Percentiles rank a stretch among this genome's conserved stretches.
phyloP scores from a whole-genome alignment of 1,284 basidiomycete species.

The Trichosporon coremiiforme region DNA sequence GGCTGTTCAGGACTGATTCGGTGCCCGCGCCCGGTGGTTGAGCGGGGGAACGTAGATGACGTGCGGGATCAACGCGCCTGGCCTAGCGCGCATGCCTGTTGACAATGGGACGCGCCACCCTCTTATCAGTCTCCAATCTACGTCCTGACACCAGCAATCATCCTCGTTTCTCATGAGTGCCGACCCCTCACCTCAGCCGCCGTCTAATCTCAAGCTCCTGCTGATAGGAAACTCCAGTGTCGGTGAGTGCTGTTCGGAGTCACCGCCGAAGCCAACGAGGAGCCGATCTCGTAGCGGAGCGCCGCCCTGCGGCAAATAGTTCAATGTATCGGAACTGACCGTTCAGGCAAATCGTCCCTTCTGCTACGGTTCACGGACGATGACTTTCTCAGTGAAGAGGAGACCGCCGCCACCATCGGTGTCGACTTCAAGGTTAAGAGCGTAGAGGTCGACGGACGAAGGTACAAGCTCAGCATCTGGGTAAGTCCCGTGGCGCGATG shows the following conservation, averaged over 20 bases:
- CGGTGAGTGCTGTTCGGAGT: constrained; percentile 63
- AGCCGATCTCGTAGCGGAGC: not conserved
- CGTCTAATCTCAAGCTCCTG: constrained; percentile 59
- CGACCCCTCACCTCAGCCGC: constrained; percentile 18
- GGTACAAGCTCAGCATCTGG: constrained; percentile 64
- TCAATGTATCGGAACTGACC: not conserved
- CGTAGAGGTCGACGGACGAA: constrained; percentile 58
- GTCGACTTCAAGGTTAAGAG: constrained; percentile 62
- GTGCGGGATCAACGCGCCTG: constrained; percentile 15
- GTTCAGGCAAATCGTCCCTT: constrained; percentile 67
- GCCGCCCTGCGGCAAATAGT: not conserved
- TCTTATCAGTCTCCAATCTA: not conserved
- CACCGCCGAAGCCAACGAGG: not conserved
- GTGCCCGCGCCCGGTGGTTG: not conserved
- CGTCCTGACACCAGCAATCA: not conserved
- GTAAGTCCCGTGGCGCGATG: constrained; percentile 38
- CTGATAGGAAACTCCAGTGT: constrained; percentile 81
- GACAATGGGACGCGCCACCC: constrained; percentile 7
- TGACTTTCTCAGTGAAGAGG: constrained; percentile 92
- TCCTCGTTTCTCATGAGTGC: not conserved
- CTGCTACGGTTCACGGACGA: constrained; percentile 93
- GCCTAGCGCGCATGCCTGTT: not conserved
- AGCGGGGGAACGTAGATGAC: not conserved
- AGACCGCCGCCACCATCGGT: constrained; percentile 85
- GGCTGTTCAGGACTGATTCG: not conserved